Percentiles rank a stretch among this genome's conserved stretches.
Conservation (phyloP, 2,329 filamentous ascomycete species). For the Chrysoporthe cubensis region DNA sequence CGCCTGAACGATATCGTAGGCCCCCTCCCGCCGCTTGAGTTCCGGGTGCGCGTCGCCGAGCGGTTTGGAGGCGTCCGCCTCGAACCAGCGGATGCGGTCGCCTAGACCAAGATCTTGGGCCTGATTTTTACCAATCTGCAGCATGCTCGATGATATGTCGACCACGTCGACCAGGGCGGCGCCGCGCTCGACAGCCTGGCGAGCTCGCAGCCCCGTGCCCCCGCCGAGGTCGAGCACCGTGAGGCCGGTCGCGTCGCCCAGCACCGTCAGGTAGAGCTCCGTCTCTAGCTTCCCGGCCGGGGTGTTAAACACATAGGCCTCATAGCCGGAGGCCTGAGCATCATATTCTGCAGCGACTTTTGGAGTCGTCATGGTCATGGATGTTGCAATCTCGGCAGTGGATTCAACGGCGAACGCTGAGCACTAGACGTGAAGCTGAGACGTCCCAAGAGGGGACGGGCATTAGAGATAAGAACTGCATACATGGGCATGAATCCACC, state of each 20-base stretch:
- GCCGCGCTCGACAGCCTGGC: conserved; percentile 34
- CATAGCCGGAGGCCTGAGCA: conserved; percentile 2
- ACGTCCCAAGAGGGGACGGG: neutral
- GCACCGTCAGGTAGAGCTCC: conserved; percentile 30
- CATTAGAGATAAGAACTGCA: neutral
- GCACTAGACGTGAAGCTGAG: neutral
- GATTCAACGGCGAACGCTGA: neutral
- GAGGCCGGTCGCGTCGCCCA: conserved; percentile 34
- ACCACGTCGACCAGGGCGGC: conserved; percentile 36
- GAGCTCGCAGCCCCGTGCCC: conserved; percentile 37
- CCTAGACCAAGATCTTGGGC: conserved; percentile 2
- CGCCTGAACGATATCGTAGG: conserved; percentile 32
- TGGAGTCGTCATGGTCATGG: neutral
- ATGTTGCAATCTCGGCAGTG: neutral
- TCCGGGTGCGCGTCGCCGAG: conserved; percentile 24
- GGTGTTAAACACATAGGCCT: conserved; percentile 4
- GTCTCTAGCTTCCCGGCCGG: conserved; percentile 25
- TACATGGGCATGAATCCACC: neutral
- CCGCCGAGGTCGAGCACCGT: conserved; percentile 38
- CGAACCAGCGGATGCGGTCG: conserved; percentile 26
- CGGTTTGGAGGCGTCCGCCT: conserved; percentile 28
- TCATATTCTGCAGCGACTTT: neutral
- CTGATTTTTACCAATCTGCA: conserved; percentile 21
- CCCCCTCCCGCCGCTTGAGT: neutral
- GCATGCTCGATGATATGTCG: conserved; percentile 36